phyloP scores from a whole-genome alignment of 305 asterid genomes.

The Fraxinus velutina region DNA sequence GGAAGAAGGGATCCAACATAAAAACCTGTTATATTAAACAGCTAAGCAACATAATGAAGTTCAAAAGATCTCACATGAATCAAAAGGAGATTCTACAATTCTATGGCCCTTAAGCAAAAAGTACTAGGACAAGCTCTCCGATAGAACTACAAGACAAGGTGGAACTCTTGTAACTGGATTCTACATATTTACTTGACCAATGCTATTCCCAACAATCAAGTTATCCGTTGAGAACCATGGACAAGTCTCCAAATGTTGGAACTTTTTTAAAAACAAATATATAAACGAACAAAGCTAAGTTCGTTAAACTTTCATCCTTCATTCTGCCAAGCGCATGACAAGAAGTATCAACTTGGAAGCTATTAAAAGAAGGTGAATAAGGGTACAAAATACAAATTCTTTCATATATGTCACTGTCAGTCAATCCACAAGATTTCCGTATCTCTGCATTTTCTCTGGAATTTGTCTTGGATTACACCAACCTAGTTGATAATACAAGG shows the following conservation, averaged over 20 bases:
- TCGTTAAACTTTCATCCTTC: constrained; percentile 3
- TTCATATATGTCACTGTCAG: neutral
- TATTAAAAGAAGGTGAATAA: neutral
- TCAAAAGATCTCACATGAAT: neutral
- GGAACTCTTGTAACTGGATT: neutral
- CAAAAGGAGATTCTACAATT: neutral
- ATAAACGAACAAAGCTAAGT: neutral
- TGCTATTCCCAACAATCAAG: neutral
- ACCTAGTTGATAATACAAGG: neutral
- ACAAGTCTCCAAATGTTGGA: neutral
- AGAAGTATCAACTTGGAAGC: neutral
- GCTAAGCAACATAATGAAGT: neutral
- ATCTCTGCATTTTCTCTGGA: neutral
- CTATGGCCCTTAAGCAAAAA: neutral
- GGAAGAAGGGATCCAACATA: neutral
- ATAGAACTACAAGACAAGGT: neutral
- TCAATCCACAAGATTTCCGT: constrained; percentile 3
- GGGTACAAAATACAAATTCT: neutral
- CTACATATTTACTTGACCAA: neutral
- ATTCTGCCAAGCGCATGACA: neutral
- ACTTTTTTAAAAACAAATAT: neutral
- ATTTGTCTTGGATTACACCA: neutral
- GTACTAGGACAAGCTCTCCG: neutral
- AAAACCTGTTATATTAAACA: neutral
- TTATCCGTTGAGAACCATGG: neutral